Percentiles rank a stretch among this genome's conserved stretches.
Evolutionary conservation across 176 grass and related monocot genomes (phyloP).

Genomic region (Rhipidocladum racemiflorum): DNA sequence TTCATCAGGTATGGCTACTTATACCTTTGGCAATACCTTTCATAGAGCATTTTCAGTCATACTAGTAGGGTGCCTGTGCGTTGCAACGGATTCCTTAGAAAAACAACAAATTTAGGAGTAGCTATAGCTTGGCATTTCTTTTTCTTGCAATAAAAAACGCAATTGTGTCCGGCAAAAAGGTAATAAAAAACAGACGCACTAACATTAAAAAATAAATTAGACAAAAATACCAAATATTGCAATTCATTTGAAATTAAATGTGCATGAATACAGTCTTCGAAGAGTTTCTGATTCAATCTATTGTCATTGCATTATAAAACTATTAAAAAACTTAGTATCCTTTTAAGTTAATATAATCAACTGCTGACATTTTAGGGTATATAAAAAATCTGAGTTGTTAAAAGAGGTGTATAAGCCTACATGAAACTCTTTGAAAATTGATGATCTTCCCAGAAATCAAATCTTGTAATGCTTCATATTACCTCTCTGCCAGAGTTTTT

Average conservation of each 20-base stretch:
- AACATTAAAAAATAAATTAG: neutral
- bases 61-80: no score
- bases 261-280: neutral
- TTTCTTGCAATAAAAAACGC: neutral
- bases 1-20: slow-evolving; percentile 65
- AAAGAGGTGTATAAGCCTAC: slow-evolving; percentile 34
- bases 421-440: slow-evolving; percentile 77
- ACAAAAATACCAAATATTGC: neutral
- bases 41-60: slow-evolving; percentile 2
- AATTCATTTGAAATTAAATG: slow-evolving; percentile 17
- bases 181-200: neutral
- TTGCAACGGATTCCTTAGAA: no score
- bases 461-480: slow-evolving; percentile 74
- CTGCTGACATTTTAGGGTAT: neutral
- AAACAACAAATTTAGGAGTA: slow-evolving; percentile 39
- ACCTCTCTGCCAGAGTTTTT: slow-evolving; percentile 56
- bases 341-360: neutral
- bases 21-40: neutral
- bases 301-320: neutral
- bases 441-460: slow-evolving; percentile 75
- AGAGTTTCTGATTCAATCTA: neutral
- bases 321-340: neutral
- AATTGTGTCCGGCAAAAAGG: neutral
- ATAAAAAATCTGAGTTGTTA: neutral
- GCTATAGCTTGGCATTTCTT: neutral